Conservation (phyloP, 768 basidiomycete species). For the Xerocomellus dryophilus region DNA sequence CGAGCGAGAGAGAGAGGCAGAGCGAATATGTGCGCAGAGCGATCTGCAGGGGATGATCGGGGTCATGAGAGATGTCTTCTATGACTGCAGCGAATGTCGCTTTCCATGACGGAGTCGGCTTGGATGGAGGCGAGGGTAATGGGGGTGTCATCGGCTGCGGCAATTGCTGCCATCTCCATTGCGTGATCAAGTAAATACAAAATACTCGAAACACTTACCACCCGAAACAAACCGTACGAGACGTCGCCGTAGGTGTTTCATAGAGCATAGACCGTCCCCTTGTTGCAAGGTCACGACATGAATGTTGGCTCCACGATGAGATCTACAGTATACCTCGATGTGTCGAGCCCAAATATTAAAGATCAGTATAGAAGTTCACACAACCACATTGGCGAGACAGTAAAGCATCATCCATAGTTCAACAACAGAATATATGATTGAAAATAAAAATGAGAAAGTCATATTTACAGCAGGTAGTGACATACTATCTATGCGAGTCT, state of each 20-base stretch:
- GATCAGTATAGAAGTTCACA: background rate
- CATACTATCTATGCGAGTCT: too few species aligned
- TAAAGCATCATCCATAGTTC: background rate
- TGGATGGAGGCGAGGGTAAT: background rate
- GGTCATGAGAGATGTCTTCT: conserved; percentile 29
- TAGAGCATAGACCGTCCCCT: too few species aligned
- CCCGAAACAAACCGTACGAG: background rate
- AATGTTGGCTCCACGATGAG: too few species aligned
- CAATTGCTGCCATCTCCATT: background rate
- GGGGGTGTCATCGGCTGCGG: conserved; percentile 5
- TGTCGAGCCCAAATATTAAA: background rate
- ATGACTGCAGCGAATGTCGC: background rate
- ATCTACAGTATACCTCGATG: too few species aligned
- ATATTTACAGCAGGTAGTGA: too few species aligned
- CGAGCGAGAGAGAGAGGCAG: conserved; percentile 61
- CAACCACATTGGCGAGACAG: background rate
- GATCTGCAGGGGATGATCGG: conserved; percentile 53
- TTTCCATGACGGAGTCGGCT: background rate
- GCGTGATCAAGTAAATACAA: background rate
- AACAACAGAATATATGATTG: background rate
- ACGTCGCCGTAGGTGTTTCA: too few species aligned
- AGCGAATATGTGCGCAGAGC: conserved; percentile 67
- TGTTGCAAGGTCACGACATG: too few species aligned
- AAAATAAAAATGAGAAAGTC: background rate
- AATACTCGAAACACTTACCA: background rate